These are phyloP conservation scores for Amanita pseudoporphyria DNA, from an alignment of 768 basidiomycete species.

Conservation along the genomic window DNA sequence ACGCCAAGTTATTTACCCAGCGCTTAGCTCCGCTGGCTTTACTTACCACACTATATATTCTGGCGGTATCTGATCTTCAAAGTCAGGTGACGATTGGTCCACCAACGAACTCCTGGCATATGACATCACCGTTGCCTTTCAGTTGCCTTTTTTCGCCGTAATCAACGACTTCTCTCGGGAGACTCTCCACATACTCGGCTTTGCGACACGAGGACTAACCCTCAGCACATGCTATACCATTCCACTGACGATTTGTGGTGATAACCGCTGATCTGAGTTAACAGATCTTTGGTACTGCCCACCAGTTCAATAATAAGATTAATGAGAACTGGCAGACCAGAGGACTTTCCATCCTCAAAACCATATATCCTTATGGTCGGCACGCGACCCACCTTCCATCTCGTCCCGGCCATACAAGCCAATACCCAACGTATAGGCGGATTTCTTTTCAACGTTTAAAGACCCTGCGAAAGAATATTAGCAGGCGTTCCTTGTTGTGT, in stretches of 20 bases:
- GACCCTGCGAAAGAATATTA: background rate
- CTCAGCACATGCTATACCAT: constrained; percentile 16
- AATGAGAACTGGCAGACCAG: constrained; percentile 12
- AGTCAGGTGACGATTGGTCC: constrained; percentile 15
- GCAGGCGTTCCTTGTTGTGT: background rate
- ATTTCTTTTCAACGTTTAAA: constrained; percentile 20
- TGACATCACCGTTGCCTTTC: constrained; percentile 15
- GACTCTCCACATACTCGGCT: constrained; percentile 19
- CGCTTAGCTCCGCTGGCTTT: no score
- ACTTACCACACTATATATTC: no score
- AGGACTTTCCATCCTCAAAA: constrained; percentile 12
- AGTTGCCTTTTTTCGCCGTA: constrained; percentile 4
- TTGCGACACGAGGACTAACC: constrained; percentile 9
- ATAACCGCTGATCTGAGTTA: constrained; percentile 12
- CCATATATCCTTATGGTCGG: constrained; percentile 25
- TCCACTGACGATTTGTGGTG: constrained; percentile 21
- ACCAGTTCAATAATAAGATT: constrained; percentile 24
- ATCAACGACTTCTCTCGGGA: constrained; percentile 14
- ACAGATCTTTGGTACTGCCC: constrained; percentile 22
- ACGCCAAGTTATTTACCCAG: no score
- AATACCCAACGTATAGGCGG: constrained; percentile 16
- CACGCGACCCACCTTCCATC: constrained; percentile 25
- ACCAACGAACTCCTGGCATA: constrained; percentile 16
- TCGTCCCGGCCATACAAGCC: constrained; percentile 23
- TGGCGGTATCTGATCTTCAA: no score